Evolutionary conservation across 495 filamentous ascomycete species (phyloP).

Genomic region (Aspergillus haitiensis): DNA sequence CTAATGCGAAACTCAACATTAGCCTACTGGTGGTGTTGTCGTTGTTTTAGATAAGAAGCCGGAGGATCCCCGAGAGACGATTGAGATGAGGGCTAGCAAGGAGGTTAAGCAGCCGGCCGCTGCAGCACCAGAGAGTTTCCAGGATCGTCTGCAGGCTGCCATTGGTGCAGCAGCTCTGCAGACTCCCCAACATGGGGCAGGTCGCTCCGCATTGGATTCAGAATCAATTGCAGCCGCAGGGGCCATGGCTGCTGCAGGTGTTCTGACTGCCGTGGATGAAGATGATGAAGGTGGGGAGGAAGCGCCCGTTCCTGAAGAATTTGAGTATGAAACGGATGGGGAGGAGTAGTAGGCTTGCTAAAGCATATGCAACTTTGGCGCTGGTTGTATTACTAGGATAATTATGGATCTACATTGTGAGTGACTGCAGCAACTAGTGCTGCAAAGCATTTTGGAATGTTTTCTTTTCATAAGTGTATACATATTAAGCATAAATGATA

Average conservation of each 20-base stretch:
- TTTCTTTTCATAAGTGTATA: conserved; percentile 6
- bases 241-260: conserved; percentile 74
- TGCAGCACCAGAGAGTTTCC: conserved; percentile 42
- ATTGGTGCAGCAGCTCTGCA: conserved; percentile 39
- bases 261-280: conserved; percentile 81
- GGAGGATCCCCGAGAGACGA: conserved; percentile 69
- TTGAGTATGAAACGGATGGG: conserved; percentile 80
- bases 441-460: conserved; percentile 23
- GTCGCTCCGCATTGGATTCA: conserved; percentile 26
- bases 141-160: conserved; percentile 45
- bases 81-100: conserved; percentile 87
- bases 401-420: conserved; percentile 34
- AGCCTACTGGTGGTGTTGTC: conserved; percentile 94
- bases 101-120: conserved; percentile 63
- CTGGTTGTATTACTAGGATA: conserved; percentile 52
- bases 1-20: conserved; percentile 43
- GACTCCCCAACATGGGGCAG: conserved; percentile 43
- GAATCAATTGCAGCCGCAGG: conserved; percentile 43
- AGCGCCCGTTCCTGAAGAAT: conserved; percentile 74
- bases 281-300: conserved; percentile 81
- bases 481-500: not conserved
- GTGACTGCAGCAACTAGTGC: conserved; percentile 17
- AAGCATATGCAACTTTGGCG: conserved; percentile 23
- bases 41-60: conserved; percentile 85
- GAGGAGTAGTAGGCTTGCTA: conserved; percentile 55